These are phyloP conservation scores for Tolypocladium ophioglossoides DNA, from an alignment of 2,329 filamentous ascomycete genomes.

Conservation along the genomic window DNA sequence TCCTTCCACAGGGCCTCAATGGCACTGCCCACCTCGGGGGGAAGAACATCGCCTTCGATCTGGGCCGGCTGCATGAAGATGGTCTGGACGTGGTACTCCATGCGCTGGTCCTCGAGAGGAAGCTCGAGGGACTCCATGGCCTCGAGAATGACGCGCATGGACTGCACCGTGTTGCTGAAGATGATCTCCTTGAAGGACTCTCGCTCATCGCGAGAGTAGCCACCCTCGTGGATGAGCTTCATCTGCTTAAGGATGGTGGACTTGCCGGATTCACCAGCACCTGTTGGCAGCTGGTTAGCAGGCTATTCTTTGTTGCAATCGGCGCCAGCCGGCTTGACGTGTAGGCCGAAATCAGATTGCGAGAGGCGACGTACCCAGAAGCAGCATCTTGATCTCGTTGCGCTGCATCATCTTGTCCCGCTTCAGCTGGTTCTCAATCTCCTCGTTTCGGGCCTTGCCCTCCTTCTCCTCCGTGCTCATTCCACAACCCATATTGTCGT, in stretches of 20 bases:
- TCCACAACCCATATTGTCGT: constrained; percentile 91
- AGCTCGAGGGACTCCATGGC: constrained; percentile 63
- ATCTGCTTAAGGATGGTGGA: constrained; percentile 98
- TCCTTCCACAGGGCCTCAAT: constrained; percentile 93
- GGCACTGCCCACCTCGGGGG: constrained; percentile 87
- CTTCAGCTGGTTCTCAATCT: constrained; percentile 99
- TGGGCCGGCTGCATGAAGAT: constrained; percentile 98
- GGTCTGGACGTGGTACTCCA: constrained; percentile 96
- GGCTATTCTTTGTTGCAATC: not conserved
- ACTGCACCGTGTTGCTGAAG: constrained; percentile 60
- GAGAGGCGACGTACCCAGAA: constrained; percentile 59
- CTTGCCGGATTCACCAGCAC: constrained; percentile 91
- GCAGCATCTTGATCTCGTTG: constrained; percentile 99
- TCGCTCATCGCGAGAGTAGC: constrained; percentile 84
- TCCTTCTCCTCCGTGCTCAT: constrained; percentile 99
- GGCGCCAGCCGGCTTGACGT: not conserved
- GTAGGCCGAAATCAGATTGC: no score
- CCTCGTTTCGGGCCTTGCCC: constrained; percentile 99
- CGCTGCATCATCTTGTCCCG: constrained; percentile 97
- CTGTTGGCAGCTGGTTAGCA: constrained; percentile 30
- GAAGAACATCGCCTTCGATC: constrained; percentile 88
- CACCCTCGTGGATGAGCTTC: constrained; percentile 99
- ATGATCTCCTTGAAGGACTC: constrained; percentile 64
- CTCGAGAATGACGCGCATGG: constrained; percentile 59
- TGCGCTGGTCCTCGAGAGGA: constrained; percentile 79